phyloP scores from a whole-genome alignment of 257 asterid genomes.

The Solanum rostratum region DNA sequence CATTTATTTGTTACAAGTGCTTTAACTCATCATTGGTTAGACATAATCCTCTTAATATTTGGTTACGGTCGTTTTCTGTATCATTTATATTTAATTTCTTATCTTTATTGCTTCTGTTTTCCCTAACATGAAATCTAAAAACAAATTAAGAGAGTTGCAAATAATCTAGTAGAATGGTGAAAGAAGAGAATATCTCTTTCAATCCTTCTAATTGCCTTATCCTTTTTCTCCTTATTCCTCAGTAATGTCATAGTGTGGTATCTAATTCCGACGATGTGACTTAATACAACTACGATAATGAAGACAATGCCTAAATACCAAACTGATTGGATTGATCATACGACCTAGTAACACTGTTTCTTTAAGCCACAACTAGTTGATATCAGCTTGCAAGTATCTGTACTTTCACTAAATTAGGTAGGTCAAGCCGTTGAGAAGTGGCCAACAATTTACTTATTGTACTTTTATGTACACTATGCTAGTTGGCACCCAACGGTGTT shows the following conservation, averaged over 20 bases:
- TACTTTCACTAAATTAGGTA: not conserved
- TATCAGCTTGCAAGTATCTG: not conserved
- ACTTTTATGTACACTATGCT: not conserved
- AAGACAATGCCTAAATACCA: not conserved
- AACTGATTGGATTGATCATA: not conserved
- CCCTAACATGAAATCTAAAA: not conserved
- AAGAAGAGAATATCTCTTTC: not conserved
- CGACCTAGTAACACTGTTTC: not conserved
- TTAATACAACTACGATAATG: not conserved
- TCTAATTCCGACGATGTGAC: not conserved
- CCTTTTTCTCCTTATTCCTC: not conserved
- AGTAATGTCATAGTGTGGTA: not conserved
- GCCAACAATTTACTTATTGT: not conserved
- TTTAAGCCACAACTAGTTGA: not conserved
- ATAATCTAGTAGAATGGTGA: not conserved
- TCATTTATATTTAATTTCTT: not conserved
- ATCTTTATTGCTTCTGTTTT: not conserved
- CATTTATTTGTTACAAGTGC: not conserved
- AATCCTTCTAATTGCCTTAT: not conserved
- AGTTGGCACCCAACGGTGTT: not conserved
- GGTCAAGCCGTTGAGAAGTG: not conserved
- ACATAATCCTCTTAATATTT: not conserved
- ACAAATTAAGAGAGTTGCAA: not conserved
- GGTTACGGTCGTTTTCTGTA: not conserved
- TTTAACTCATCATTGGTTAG: not conserved